Evolutionary conservation across 2,329 filamentous ascomycete genomes (phyloP), one percentile per base, ranked within the genome.

Genomic region (Microsporum canis): DNA sequence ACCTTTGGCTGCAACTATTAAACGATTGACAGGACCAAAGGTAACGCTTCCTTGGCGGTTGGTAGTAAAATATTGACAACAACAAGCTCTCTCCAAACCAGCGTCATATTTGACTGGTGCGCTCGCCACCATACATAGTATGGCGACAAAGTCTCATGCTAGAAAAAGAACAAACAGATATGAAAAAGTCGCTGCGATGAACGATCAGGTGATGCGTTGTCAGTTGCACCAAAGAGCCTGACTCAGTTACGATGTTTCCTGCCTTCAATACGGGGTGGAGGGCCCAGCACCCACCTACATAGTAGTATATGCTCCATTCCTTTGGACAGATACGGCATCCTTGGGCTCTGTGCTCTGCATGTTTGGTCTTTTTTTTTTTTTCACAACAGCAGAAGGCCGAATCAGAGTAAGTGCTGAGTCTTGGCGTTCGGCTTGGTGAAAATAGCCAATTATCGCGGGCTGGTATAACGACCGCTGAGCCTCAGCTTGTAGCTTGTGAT

Each of bases 401-500:
- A 34, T 55, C 12, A n/a, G 14, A 36, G 31, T 14, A 17, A 34
- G 33, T 55, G 31, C 3, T 36, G 29, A 14, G 5, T 8, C 31
- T 55, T 31, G 31, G 51, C n/a, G 51, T 12, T 3, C 33, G 10
- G 7, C 12, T 23, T 34, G 31, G 31, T 23, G 12, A 36, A 36
- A 33, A 5, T 3, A 36, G 51, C 51, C 51, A 55, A 55, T 55
- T 5, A 55, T n/a, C 14, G 3, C 12, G 3, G 2, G 31, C 31
- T 55, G 33, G 33, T 5, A 36, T 8, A 31, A 55, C 7, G 51
- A 4, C 51, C 51, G 31, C 51, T 34, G 51, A 55, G 51, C 51
- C 51, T 55, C 51, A 55, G 51, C 33, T 17, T 7, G 51, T 31
- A 55, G 51, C 51, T 12, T 55, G 51, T 55, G 51, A 55, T 55